Evolutionary conservation across 2,329 filamentous ascomycete species (phyloP), one percentile per base, ranked within the genome.

Genomic region (Ascochyta viciae-villosae): DNA sequence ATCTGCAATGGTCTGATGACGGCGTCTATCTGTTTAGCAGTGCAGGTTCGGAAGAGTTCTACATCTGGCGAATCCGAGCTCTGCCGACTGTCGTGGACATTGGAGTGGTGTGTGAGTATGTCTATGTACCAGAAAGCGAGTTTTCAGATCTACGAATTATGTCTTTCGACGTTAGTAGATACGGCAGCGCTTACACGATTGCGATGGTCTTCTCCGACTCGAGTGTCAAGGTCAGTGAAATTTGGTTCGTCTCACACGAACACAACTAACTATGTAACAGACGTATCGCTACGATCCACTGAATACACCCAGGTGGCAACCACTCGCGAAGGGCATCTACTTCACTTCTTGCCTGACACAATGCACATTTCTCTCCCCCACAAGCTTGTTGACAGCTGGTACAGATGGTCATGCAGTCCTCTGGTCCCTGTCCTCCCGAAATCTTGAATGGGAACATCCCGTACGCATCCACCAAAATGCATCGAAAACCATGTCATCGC

Each of bases 171-270:
- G 80, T 88, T 0, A 16, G 60, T 47, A 27, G 62, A 64, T 26
- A 16, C 37, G 57, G 57, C 1, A 63, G 35, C 16, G 65, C 55
- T 4, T 87, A 89, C 65, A 68, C 86, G 3, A 81, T 97, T 50
- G 86, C 86, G 0, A 83, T 96, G 77, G 88, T 84, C 0, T 88
- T 95, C 65, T 97, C 94, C 0, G 94, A 97, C 76, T 97, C 94
- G 0, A 87, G 84, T 2, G 73, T 96, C 38, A 89, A 87, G 73
- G 80, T 83, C 67, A 73, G 68, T 56, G 29, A 8, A 22, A 9
- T 29, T 4, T 9, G n/a, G 9, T 16, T n/a, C 13, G 9, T 9
- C 24, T 13, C 31, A 39, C 9, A 19, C 12, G 34, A 38, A 46
- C 54, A 38, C 48, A 37, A 29, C 49, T 60, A 38, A 47, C 34